Evolutionary conservation across 176 grass and related monocot species (phyloP).

Genomic region (Rhynchospora tenuis): DNA sequence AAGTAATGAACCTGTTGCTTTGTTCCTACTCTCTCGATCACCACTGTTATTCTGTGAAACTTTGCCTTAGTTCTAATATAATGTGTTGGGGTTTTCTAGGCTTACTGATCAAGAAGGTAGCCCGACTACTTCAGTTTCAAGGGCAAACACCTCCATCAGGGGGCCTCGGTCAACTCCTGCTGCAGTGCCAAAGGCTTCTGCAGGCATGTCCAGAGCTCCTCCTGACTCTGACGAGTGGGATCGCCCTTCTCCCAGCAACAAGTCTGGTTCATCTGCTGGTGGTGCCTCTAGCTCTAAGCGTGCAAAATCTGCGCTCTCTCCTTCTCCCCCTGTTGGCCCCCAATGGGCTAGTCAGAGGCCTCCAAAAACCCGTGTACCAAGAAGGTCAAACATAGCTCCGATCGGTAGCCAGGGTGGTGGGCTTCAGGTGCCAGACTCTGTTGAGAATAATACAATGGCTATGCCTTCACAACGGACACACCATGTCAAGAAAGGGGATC

Average conservation of each 20-base stretch:
- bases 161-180: conserved; percentile 70
- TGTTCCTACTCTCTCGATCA: conserved; percentile 12
- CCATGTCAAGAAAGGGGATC: conserved; percentile 55
- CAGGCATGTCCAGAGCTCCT: conserved; percentile 42
- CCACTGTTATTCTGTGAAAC: conserved; percentile 5
- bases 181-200: conserved; percentile 61
- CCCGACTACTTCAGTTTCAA: conserved; percentile 40
- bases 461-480: conserved; percentile 38
- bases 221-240: conserved; percentile 64
- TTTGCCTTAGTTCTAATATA: conserved; percentile 10
- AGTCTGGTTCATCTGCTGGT: conserved; percentile 49
- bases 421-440: conserved; percentile 29
- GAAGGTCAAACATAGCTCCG: conserved; percentile 74
- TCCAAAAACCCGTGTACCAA: conserved; percentile 77
- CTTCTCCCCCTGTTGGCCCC: conserved; percentile 50
- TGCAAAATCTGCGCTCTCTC: conserved; percentile 44
- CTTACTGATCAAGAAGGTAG: conserved; percentile 44
- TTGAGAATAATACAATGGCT: conserved; percentile 36
- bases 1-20: conserved; percentile 56
- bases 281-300: conserved; percentile 63
- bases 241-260: conserved; percentile 53
- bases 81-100: conserved; percentile 36
- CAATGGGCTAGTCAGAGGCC: conserved; percentile 88
- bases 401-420: conserved; percentile 43
- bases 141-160: conserved; percentile 49